phyloP scores from a whole-genome alignment of 306 rosid species.

The Glycyrrhiza uralensis region DNA sequence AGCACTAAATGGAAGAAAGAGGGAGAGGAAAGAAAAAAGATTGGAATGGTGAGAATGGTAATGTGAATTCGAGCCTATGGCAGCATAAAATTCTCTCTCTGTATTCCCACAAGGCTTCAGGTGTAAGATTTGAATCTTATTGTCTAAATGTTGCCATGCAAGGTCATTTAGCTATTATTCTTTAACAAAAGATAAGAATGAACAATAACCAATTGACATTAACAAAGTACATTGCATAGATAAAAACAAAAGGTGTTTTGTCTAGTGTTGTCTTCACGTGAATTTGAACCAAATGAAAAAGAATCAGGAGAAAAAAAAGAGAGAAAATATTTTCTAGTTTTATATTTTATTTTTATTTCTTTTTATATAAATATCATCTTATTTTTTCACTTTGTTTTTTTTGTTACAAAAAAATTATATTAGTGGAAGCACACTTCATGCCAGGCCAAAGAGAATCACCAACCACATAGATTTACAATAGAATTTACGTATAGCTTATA shows the following conservation, averaged over 20 bases:
- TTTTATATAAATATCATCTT: neutral
- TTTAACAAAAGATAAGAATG: conserved; percentile 34
- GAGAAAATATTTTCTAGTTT: neutral
- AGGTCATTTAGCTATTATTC: conserved; percentile 24
- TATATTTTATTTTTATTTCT: neutral
- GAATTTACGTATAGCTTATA: too few species aligned
- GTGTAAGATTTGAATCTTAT: conserved; percentile 44
- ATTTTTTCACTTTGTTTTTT: too few species aligned
- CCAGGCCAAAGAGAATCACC: too few species aligned
- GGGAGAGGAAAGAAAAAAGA: neutral
- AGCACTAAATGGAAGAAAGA: neutral
- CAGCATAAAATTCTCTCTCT: conserved; percentile 31
- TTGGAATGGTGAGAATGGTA: conserved; percentile 22
- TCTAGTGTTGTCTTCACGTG: conserved; percentile 37
- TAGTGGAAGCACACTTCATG: too few species aligned
- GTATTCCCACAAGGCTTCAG: conserved; percentile 40
- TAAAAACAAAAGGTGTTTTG: conserved; percentile 32
- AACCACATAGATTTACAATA: too few species aligned
- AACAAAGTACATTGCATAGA: conserved; percentile 41
- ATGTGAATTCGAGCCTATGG: conserved; percentile 28
- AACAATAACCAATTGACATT: conserved; percentile 39
- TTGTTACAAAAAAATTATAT: too few species aligned
- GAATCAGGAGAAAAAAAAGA: neutral
- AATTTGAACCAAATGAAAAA: conserved; percentile 30
- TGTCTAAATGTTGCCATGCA: conserved; percentile 37